A percentile compares a stretch with the other conserved stretches of the same genome.
Conservation (phyloP, 305 asterid species). For the Striga hermonthica region DNA sequence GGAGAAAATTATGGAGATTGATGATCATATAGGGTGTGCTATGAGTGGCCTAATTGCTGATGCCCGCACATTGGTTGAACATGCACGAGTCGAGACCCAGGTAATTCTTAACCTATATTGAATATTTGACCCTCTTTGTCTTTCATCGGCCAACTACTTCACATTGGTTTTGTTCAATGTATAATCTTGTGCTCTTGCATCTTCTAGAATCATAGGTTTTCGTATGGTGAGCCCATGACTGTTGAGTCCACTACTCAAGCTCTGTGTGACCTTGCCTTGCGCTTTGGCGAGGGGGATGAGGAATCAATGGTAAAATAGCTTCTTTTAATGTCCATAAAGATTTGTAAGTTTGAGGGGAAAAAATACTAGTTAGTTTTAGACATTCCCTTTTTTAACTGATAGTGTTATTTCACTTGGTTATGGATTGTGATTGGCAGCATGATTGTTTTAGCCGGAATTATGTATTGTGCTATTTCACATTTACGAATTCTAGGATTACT, state of each 20-base stretch:
- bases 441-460: too few relatives aligned
- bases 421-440: too few relatives aligned
- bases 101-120: constrained; percentile 30
- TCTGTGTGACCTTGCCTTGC: constrained; percentile 91
- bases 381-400: background rate
- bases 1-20: constrained; percentile 97
- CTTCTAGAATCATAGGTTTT: constrained; percentile 81
- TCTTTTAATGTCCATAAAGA: constrained; percentile 17
- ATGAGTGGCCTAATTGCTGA: constrained; percentile 98
- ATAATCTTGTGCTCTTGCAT: constrained; percentile 27
- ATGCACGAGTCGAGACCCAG: constrained; percentile 98
- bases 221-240: constrained; percentile 98
- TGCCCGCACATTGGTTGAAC: constrained; percentile 96
- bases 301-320: constrained; percentile 91
- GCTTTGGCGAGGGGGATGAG: constrained; percentile 98
- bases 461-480: too few relatives aligned
- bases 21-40: constrained; percentile 95
- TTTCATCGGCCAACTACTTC: background rate
- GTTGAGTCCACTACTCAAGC: constrained; percentile 98
- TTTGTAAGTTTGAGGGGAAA: background rate
- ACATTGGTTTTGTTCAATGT: constrained; percentile 12
- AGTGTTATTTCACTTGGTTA: too few relatives aligned
- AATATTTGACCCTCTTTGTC: too few relatives aligned
- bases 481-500: too few relatives aligned
- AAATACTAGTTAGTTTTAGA: background rate